A percentile compares a stretch with the other conserved stretches of the same genome.
Conservation (phyloP, 169 alveolate genomes). For the Plasmodium blacklocki region DNA sequence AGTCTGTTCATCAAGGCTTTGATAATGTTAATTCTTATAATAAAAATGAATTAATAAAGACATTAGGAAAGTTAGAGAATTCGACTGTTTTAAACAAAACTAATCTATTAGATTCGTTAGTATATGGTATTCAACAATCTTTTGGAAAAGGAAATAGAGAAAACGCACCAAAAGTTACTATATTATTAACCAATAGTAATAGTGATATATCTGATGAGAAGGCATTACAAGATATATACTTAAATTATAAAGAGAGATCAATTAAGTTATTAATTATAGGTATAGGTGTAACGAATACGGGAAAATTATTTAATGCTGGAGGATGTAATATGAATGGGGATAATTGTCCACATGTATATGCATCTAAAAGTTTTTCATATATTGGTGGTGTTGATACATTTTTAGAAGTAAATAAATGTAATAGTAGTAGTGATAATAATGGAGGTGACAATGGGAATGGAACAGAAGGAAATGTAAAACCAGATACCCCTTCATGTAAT, state of each 20-base stretch:
- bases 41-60: conserved; percentile 30
- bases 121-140: conserved; percentile 38
- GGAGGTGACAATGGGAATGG: background rate
- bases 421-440: background rate
- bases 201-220: conserved; percentile 38
- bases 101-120: conserved; percentile 33
- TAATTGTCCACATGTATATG: conserved; percentile 36
- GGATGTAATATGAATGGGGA: conserved; percentile 32
- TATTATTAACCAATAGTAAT: conserved; percentile 55
- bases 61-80: conserved; percentile 11
- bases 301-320: conserved; percentile 23
- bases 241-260: conserved; percentile 28
- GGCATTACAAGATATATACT: conserved; percentile 11
- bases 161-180: conserved; percentile 46
- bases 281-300: conserved; percentile 11
- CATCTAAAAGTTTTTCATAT: conserved; percentile 21
- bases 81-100: conserved; percentile 10
- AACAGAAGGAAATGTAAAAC: background rate
- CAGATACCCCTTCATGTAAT: conserved; percentile 19
- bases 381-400: conserved; percentile 11
- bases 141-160: conserved; percentile 63
- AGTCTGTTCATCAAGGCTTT: conserved; percentile 7
- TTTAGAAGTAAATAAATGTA: conserved; percentile 28
- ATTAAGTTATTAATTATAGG: conserved; percentile 49
- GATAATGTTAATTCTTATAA: conserved; percentile 10